A percentile compares a stretch with the other conserved stretches of the same genome.
phyloP scores from a whole-genome alignment of 495 filamentous ascomycete genomes.

The Friedmanniomyces endolithicus region DNA sequence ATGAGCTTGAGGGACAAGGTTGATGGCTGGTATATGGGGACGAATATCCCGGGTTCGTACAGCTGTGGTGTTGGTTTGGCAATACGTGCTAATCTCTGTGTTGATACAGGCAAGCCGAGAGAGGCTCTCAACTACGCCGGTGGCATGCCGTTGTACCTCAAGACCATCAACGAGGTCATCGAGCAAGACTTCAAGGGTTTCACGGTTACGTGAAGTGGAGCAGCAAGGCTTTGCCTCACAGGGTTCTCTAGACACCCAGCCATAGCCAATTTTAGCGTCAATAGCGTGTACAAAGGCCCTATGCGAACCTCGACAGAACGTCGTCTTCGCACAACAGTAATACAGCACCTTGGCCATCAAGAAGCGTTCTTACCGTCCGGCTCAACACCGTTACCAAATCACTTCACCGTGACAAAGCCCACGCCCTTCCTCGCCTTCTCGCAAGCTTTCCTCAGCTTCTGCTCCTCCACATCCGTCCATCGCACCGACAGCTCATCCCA shows the following conservation, averaged over 20 bases:
- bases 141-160: slow-evolving; percentile 9
- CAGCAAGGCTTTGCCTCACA: too few species aligned
- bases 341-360: neutral
- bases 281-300: neutral
- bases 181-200: slow-evolving; percentile 12
- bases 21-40: slow-evolving; percentile 16
- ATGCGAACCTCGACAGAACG: neutral
- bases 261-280: too few species aligned
- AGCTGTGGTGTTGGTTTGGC: neutral
- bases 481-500: slow-evolving; percentile 38
- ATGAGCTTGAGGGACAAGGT: slow-evolving; percentile 7
- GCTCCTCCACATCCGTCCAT: slow-evolving; percentile 20
- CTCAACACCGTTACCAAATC: neutral
- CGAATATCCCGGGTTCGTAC: neutral
- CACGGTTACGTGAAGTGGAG: neutral
- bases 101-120: slow-evolving; percentile 7
- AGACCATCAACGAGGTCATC: slow-evolving; percentile 9
- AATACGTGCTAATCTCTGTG: neutral
- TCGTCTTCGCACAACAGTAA: too few species aligned
- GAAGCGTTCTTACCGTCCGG: too few species aligned
- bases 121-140: slow-evolving; percentile 13
- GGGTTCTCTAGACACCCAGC: too few species aligned
- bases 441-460: slow-evolving; percentile 9
- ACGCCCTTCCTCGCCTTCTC: slow-evolving; percentile 13
- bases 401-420: slow-evolving; percentile 9